Base-by-base conservation (phyloP, 2,329 filamentous ascomycete species). In the Aspergillus sp. region DNA sequence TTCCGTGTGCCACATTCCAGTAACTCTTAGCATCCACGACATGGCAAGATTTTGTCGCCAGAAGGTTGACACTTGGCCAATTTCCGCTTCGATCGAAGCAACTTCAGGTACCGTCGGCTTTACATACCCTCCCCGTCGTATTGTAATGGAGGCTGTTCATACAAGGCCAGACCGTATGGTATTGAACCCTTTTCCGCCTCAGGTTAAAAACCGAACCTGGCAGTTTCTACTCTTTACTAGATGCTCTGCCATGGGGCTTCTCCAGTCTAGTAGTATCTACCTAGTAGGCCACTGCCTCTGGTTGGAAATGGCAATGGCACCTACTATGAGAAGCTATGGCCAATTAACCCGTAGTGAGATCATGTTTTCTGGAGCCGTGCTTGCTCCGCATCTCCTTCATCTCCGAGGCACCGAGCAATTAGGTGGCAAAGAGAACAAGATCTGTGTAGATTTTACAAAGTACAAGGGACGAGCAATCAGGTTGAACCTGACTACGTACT, bases 51-150 rank as follows among this genome's bases (percentile, higher is more conserved):
- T 32, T 19, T 19, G 17, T 53, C 42, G 11, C 11, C 25, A 27
- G 48, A 56, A 27, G 52, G 53, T 58, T 59, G 62, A 60, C 60
- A 64, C 62, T 60, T 62, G 62, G 62, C 60, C 60, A 64, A 62
- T 60, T 64, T 58, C 62, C 60, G 54, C 48, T 58, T 64, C 52
- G 50, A 60, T 58, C 56, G n/a, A 59, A 32, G 15, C 36, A 27
- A 25, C 21, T 42, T 47, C 39, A 42, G 38, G 44, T 23, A 57
- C 41, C 23, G 41, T 27, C 47, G 21, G 8, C 48, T 27, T 13
- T 38, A 41, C 50, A 32, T 47, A 39, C 36, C 19, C 36, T 23
- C 19, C 48, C 25, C 25, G 25, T 27, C 25, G 59, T 61, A 61
- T 59, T 36, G 52, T 62, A 58, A 53, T 30, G 60, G 38, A 6